These are phyloP conservation scores for Candida bentonensis DNA, from an alignment of 805 yeast species.

Conservation along the genomic window DNA sequence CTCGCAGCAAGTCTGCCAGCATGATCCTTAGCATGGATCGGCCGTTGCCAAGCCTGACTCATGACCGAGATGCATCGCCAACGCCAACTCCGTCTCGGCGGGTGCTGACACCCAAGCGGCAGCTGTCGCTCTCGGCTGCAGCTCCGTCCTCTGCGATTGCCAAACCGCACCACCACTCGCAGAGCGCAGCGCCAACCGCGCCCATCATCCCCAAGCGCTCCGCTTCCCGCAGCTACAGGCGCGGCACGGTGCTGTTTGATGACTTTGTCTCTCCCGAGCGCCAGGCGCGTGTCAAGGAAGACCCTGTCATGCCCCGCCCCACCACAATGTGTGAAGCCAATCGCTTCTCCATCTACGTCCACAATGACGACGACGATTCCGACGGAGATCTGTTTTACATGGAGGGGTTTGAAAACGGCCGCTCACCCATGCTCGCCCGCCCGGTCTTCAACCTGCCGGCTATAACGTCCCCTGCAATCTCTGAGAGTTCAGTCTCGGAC, in stretches of 20 bases:
- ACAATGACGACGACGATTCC: neutral
- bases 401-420: neutral
- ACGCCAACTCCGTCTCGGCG: too few relatives aligned
- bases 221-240: neutral
- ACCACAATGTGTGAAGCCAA: neutral
- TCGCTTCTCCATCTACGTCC: neutral
- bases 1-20: too few relatives aligned
- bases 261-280: neutral
- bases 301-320: neutral
- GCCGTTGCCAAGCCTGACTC: too few relatives aligned
- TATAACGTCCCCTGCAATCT: neutral
- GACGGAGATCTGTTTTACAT: neutral
- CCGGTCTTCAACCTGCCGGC: neutral
- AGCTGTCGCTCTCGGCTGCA: too few relatives aligned
- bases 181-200: neutral
- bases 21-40: too few relatives aligned
- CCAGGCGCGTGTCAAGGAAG: neutral
- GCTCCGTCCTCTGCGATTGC: too few relatives aligned
- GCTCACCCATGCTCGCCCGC: neutral
- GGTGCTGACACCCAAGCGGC: too few relatives aligned
- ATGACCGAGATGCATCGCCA: too few relatives aligned
- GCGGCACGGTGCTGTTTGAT: neutral
- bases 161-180: too few relatives aligned
- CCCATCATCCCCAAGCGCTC: neutral
- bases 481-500: neutral